These are phyloP conservation scores for Candida maltosa DNA, from an alignment of 805 yeast genomes.

Conservation along the genomic window DNA sequence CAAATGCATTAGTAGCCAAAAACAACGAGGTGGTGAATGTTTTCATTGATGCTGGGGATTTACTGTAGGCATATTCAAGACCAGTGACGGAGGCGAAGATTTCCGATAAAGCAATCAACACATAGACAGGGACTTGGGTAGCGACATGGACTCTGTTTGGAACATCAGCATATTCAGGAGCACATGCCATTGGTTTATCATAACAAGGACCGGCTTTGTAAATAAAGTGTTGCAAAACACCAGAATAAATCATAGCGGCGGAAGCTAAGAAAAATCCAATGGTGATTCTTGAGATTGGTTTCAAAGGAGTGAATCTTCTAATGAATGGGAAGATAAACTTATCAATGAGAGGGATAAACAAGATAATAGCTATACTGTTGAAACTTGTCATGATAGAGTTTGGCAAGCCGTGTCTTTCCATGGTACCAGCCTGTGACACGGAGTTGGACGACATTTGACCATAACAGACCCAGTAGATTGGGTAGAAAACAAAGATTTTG, in stretches of 20 bases:
- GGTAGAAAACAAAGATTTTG: slow-evolving; percentile 66
- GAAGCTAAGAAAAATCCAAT: slow-evolving; percentile 66
- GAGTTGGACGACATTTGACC: slow-evolving; percentile 69
- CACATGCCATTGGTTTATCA: slow-evolving; percentile 56
- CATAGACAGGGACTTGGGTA: slow-evolving; percentile 66
- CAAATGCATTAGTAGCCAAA: slow-evolving; percentile 67
- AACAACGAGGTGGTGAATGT: slow-evolving; percentile 61
- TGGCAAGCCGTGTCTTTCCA: slow-evolving; percentile 74
- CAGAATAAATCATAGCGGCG: slow-evolving; percentile 67
- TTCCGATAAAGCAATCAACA: slow-evolving; percentile 69
- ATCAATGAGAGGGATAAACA: slow-evolving; percentile 71
- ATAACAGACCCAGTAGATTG: slow-evolving; percentile 70
- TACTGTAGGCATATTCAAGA: slow-evolving; percentile 77
- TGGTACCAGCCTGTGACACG: slow-evolving; percentile 67
- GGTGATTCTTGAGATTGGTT: slow-evolving; percentile 67
- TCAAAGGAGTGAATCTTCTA: slow-evolving; percentile 48
- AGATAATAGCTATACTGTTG: slow-evolving; percentile 69
- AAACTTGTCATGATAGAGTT: slow-evolving; percentile 74
- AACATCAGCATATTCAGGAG: slow-evolving; percentile 29
- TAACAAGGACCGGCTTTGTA: slow-evolving; percentile 73
- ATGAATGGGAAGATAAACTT: slow-evolving; percentile 44
- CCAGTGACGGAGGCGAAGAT: slow-evolving; percentile 78
- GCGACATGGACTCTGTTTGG: slow-evolving; percentile 64
- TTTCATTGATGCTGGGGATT: slow-evolving; percentile 69
- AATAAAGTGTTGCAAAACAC: slow-evolving; percentile 66